phyloP scores from a whole-genome alignment of 805 yeast species.

The Yamadazyma scolyti region DNA sequence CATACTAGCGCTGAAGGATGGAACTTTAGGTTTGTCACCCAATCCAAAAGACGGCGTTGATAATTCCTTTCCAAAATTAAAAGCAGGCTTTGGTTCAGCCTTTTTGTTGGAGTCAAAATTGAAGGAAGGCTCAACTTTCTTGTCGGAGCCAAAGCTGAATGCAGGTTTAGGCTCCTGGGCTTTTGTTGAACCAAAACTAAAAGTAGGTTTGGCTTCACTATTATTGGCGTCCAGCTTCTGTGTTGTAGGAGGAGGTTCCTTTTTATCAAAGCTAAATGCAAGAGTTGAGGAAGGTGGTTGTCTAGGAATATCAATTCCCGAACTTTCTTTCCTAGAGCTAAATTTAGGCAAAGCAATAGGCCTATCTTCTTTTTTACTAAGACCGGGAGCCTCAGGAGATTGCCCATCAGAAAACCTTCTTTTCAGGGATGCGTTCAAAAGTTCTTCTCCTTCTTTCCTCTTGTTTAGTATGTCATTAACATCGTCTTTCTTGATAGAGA shows the following conservation, averaged over 20 bases:
- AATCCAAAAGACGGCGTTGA: slow-evolving; percentile 6
- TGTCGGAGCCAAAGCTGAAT: slow-evolving; percentile 7
- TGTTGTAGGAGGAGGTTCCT: no score
- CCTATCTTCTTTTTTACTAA: no score
- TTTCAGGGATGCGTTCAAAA: not conserved
- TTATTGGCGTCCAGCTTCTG: no score
- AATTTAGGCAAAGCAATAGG: no score
- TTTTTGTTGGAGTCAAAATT: slow-evolving; percentile 1
- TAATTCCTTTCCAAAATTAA: slow-evolving; percentile 11
- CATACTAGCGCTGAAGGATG: not conserved
- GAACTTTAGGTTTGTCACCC: slow-evolving; percentile 1
- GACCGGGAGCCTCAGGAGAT: no score
- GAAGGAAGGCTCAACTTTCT: not conserved
- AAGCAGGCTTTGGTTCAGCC: slow-evolving; percentile 3
- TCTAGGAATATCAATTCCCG: no score
- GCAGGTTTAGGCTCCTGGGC: slow-evolving; percentile 2
- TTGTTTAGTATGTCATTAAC: slow-evolving; percentile 20
- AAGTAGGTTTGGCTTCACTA: no score
- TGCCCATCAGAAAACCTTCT: no score
- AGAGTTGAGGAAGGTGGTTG: no score
- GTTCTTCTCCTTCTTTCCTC: slow-evolving; percentile 12
- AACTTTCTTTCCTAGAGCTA: no score
- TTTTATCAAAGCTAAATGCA: no score
- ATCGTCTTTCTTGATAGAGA: slow-evolving; percentile 27
- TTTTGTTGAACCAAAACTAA: slow-evolving; percentile 6